Percentiles rank a stretch among this genome's conserved stretches.
Evolutionary conservation across 83 land plant genomes (phyloP).

Genomic region (Diphasiastrum complanatum): DNA sequence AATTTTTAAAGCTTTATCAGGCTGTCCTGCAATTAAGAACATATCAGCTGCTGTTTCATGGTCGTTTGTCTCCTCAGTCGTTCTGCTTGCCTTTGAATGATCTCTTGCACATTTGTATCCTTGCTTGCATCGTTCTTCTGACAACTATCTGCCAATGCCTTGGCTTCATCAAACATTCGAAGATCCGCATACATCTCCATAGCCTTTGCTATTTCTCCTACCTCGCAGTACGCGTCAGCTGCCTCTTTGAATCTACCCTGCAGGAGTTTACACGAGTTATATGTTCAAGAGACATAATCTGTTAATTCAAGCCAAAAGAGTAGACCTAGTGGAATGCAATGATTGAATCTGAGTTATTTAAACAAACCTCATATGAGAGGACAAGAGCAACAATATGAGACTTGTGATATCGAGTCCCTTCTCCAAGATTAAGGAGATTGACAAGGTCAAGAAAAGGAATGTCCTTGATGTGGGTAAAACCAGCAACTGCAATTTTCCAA

Average conservation of each 20-base stretch:
- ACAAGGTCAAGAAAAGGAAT: conserved; percentile 33
- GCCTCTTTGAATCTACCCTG: conserved; percentile 40
- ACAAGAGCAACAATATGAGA: conserved; percentile 21
- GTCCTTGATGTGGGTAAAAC: conserved; percentile 32
- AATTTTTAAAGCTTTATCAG: conserved; percentile 30
- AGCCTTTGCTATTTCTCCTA: conserved; percentile 35
- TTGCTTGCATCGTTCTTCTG: conserved; percentile 1
- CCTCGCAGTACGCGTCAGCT: conserved; percentile 34
- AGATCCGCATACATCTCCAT: conserved; percentile 44
- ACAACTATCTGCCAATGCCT: conserved; percentile 27
- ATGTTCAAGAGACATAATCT: too few relatives aligned
- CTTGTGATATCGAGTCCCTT: conserved; percentile 6
- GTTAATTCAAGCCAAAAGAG: too few relatives aligned
- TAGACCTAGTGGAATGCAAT: too few relatives aligned
- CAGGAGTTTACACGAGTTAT: conserved; percentile 4
- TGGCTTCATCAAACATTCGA: conserved; percentile 45
- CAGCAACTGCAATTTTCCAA: conserved; percentile 32
- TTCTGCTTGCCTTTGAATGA: conserved; percentile 41
- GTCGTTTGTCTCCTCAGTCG: conserved; percentile 41
- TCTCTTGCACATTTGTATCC: conserved; percentile 36
- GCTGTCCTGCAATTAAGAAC: conserved; percentile 35
- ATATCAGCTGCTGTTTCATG: conserved; percentile 44
- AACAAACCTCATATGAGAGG: conserved; percentile 32
- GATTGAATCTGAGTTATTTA: too few relatives aligned
- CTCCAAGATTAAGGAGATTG: conserved; percentile 20